phyloP scores from a whole-genome alignment of 1,284 basidiomycete species.

The Apiotrichum akiyoshidainum region DNA sequence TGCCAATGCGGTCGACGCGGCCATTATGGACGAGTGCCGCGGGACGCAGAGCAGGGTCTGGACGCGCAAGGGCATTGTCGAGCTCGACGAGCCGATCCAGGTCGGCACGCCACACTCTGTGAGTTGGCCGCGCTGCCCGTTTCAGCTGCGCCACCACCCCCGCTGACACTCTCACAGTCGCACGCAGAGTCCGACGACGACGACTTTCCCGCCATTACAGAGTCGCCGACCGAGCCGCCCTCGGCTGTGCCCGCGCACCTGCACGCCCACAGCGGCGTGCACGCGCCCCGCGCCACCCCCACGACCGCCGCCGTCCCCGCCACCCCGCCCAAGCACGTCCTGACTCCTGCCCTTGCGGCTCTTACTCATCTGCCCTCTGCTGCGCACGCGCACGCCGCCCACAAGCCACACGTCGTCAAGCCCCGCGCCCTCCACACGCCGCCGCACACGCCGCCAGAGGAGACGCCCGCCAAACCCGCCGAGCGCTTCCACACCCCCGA shows the following conservation, averaged over 20 bases:
- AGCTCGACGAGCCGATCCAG: constrained; percentile 5
- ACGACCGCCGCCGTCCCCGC: not conserved
- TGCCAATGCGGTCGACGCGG: constrained; percentile 5
- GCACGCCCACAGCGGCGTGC: no score
- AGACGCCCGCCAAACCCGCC: not conserved
- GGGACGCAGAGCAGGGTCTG: constrained; percentile 3
- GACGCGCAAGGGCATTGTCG: constrained; percentile 2
- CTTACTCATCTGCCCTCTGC: not conserved
- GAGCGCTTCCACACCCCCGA: not conserved
- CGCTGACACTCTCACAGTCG: not conserved
- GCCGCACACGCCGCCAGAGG: constrained; percentile 5
- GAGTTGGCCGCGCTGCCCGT: no score
- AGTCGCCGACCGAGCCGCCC: not conserved
- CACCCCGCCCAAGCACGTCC: not conserved
- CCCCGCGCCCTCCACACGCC: constrained; percentile 1
- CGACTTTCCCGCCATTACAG: not conserved
- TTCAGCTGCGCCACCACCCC: not conserved
- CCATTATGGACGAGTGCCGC: constrained; percentile 14
- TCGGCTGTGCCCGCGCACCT: not conserved
- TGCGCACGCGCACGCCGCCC: not conserved
- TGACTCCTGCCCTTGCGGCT: not conserved
- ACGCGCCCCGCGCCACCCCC: not conserved
- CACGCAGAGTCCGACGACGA: not conserved
- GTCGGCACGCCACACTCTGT: constrained; percentile 1
- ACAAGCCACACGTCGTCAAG: not conserved